A percentile compares a stretch with the other conserved stretches of the same genome.
Evolutionary conservation across 805 yeast genomes (phyloP).

Genomic region (Metschnikowia dekortorum): DNA sequence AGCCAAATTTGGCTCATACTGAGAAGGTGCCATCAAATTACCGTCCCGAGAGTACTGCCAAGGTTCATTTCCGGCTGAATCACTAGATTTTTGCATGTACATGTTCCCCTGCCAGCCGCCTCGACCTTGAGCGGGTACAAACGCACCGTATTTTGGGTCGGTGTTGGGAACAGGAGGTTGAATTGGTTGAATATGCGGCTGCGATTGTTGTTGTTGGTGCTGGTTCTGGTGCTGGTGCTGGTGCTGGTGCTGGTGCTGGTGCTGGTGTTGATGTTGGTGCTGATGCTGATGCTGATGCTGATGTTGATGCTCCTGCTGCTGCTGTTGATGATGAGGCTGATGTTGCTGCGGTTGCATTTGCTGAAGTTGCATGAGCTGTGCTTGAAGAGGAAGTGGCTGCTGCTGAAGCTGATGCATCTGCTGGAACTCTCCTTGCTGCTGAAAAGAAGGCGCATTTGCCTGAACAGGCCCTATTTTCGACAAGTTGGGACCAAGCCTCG

Average conservation of each 20-base stretch:
- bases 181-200: background rate
- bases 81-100: background rate
- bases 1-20: background rate
- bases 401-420: constrained; percentile 10
- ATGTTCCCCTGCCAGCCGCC: constrained; percentile 1
- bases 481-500: background rate
- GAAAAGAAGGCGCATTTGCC: background rate
- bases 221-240: background rate
- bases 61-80: background rate
- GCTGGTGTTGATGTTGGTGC: background rate
- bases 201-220: background rate
- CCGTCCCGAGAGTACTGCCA: constrained; percentile 1
- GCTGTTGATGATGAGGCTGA: constrained; percentile 10
- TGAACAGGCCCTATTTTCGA: background rate
- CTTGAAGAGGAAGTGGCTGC: constrained; percentile 11
- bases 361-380: no score
- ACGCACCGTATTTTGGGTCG: background rate
- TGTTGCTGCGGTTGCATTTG: constrained; percentile 14
- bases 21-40: background rate
- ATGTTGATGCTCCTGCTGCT: constrained; percentile 9
- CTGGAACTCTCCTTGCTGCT: background rate
- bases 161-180: background rate
- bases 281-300: constrained; percentile 9
- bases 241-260: background rate
- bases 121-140: background rate